Percentiles rank a stretch among this genome's conserved stretches.
Evolutionary conservation across 371 early-diverging fungal species (phyloP).

Genomic region (Conidiobolus incongruus): DNA sequence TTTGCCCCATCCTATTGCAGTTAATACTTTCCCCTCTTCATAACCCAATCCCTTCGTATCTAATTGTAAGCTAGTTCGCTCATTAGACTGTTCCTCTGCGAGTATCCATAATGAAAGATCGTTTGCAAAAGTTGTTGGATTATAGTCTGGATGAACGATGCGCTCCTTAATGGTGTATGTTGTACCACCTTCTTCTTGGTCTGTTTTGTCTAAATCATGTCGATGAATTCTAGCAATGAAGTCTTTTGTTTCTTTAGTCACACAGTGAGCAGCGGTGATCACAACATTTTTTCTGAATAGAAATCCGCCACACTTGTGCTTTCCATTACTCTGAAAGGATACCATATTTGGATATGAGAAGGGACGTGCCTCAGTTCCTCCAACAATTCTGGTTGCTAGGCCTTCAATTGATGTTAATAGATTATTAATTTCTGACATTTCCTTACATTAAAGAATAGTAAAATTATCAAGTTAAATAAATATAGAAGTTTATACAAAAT

Average conservation of each 20-base stretch:
- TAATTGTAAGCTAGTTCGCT: too few relatives aligned
- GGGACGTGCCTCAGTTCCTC: not conserved
- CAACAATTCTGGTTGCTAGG: too few relatives aligned
- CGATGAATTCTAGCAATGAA: slow-evolving; percentile 1
- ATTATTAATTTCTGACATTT: too few relatives aligned
- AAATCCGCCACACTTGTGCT: not conserved
- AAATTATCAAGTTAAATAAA: too few relatives aligned
- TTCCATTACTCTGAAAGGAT: not conserved
- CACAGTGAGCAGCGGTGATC: not conserved
- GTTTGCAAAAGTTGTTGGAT: not conserved
- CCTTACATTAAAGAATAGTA: too few relatives aligned
- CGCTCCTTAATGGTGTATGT: not conserved
- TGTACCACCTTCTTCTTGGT: not conserved
- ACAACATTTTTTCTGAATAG: not conserved
- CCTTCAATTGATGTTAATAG: too few relatives aligned
- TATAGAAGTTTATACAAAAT: too few relatives aligned
- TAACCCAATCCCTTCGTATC: too few relatives aligned
- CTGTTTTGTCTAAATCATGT: not conserved
- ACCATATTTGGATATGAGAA: not conserved
- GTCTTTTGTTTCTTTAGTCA: not conserved
- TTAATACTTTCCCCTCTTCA: too few relatives aligned
- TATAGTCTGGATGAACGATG: not conserved
- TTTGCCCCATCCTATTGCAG: too few relatives aligned
- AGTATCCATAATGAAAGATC: too few relatives aligned
- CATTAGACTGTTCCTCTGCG: too few relatives aligned